phyloP scores from a whole-genome alignment of 2,329 filamentous ascomycete genomes.

The Neofusicoccum kwambonambiense region DNA sequence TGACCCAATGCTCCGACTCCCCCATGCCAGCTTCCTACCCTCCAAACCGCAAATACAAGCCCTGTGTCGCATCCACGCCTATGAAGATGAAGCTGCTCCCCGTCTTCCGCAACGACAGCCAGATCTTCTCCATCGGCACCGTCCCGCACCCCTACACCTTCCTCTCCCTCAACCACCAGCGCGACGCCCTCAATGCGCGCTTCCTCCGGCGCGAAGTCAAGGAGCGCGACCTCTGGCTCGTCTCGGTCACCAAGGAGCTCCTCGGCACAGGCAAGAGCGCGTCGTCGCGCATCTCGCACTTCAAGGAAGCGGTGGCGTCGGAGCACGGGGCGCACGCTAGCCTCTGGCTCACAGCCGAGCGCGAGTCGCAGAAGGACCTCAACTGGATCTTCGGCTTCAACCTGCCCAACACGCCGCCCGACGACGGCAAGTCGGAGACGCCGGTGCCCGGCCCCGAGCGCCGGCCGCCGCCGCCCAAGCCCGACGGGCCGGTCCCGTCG shows the following conservation, averaged over 20 bases:
- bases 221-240: constrained; percentile 76
- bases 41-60: constrained; percentile 74
- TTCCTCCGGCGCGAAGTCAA: constrained; percentile 60
- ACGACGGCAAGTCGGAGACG: constrained; percentile 56
- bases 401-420: constrained; percentile 52
- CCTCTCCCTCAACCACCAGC: constrained; percentile 61
- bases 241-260: constrained; percentile 66
- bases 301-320: constrained; percentile 80
- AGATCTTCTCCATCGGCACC: constrained; percentile 76
- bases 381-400: constrained; percentile 90
- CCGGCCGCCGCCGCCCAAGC: constrained; percentile 49
- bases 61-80: constrained; percentile 55
- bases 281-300: constrained; percentile 64
- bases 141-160: constrained; percentile 92
- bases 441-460: constrained; percentile 60
- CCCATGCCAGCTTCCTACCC: constrained; percentile 78
- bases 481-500: constrained; percentile 49
- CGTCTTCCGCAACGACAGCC: constrained; percentile 69
- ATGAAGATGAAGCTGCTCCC: constrained; percentile 67
- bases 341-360: constrained; percentile 79
- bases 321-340: constrained; percentile 55
- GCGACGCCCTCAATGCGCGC: constrained; percentile 44
- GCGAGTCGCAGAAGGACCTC: constrained; percentile 63
- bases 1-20: constrained; percentile 71
- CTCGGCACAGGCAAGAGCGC: constrained; percentile 63